phyloP scores from a whole-genome alignment of 2,329 filamentous ascomycete genomes.

The Hypoxylon sp. region DNA sequence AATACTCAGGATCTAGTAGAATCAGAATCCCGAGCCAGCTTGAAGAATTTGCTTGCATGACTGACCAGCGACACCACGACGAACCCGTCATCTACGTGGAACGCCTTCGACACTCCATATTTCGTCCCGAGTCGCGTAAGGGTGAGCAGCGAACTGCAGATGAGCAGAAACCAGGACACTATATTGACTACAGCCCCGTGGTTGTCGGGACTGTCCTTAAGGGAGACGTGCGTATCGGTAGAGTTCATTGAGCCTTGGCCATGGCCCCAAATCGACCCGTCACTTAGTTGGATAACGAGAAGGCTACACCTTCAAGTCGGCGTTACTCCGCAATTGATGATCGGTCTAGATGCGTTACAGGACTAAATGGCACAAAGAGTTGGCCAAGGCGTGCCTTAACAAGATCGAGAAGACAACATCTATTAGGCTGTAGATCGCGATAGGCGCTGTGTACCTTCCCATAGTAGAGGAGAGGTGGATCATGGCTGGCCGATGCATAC shows the following conservation, averaged over 20 bases:
- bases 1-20: conserved; percentile 16
- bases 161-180: conserved; percentile 24
- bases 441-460: background rate
- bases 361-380: conserved; percentile 1
- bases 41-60: background rate
- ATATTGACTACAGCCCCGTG: conserved; percentile 28
- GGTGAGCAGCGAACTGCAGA: conserved; percentile 19
- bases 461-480: background rate
- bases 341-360: background rate
- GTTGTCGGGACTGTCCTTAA: conserved; percentile 27
- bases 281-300: conserved; percentile 1
- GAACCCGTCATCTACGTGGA: conserved; percentile 25
- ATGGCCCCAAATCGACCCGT: conserved; percentile 3
- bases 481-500: background rate
- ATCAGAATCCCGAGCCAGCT: conserved; percentile 12
- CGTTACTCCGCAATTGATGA: conserved; percentile 3
- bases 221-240: conserved; percentile 12
- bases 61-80: conserved; percentile 23
- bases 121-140: conserved; percentile 18
- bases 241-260: conserved; percentile 23
- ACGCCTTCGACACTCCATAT: conserved; percentile 19
- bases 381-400: conserved; percentile 8
- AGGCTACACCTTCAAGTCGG: background rate
- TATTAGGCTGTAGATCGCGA: background rate
- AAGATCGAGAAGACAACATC: background rate